Evolutionary conservation across 768 basidiomycete species (phyloP), one percentile per base, ranked within the genome.

Genomic region (Russula ochroleuca): DNA sequence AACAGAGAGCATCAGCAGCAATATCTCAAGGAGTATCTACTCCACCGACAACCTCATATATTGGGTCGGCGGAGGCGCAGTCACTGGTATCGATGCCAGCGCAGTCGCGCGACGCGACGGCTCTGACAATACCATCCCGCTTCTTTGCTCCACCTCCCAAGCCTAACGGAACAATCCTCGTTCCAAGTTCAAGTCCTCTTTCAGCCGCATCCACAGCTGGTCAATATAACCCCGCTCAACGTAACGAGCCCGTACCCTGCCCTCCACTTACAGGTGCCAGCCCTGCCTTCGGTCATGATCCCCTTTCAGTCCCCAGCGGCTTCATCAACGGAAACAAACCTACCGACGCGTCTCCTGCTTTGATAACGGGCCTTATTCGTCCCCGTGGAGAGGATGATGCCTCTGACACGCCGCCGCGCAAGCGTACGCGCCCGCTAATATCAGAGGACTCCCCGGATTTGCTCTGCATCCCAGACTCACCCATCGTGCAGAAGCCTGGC

Each of bases 61-160:
- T 72, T 15, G 40, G 62, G 33, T 55, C 72, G 43, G 69, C 71
- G 8, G 69, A 61, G 66, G 17, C 66, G 13, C 53, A 68, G 45
- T 52, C 71, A 59, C 69, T 70, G 47, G 66, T 49, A 41, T 63
- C 68, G 15, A 84, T 80, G 63, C 86, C 86, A 9, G 51, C 81
- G 41, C 90, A 92, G 77, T 88, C 88, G 64, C 83, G 89, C 69
- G 90, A 92, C 78, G 88, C 82, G 49, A 87, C 86, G n/a, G 74
- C 62, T 33, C 61, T 41, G 38, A 38, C 14, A 57, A 43, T 83
- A 43, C 70, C 81, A 73, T 84, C 86, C 61, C 84, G 83, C 63
- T 88, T 70, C 72, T 84, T 81, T 81, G 80, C 77, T 69, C 79
- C 70, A 47, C 73, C 73, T 70, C 75, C 84, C 9, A 76, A 81